Evolutionary conservation across 2,329 filamentous ascomycete species (phyloP), one percentile per base, ranked within the genome.

Genomic region (Aschersonia sp.): DNA sequence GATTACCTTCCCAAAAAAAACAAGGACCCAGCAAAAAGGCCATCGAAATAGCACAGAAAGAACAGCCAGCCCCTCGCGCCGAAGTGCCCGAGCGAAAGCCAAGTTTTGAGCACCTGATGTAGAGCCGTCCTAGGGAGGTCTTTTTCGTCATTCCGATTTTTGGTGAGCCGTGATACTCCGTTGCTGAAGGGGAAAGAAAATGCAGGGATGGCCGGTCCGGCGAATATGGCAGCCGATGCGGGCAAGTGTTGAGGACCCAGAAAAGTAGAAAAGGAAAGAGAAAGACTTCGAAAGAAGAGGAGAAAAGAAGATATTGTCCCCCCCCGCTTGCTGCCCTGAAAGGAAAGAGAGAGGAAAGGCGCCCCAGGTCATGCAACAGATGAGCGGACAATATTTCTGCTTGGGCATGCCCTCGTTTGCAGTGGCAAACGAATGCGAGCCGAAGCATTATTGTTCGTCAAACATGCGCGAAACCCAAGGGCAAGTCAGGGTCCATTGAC

Each of bases 401-500:
- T 20, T 20, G 20, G 20, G 20, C 20, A 20, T 20, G 2, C 20
- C 20, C 20, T 20, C 20, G 20, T 20, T 20, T 20, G 20, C 20
- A 20, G 20, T 20, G 20, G 20, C 20, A 20, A 20, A 20, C 20
- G 20, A 20, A 20, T 20, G 20, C 20, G 20, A 20, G 20, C 20
- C 20, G 20, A 20, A 20, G 20, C 20, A 20, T 20, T 20, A 20
- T 38, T 38, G 35, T 38, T 12, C 35, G 12, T 12, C 35, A 12
- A 12, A 12, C 7, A 12, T 12, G 12, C 35, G 35, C 35, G 35
- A 9, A 7, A 12, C 4, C 35, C 35, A 38, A 12, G 12, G 7
- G 7, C 35, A 4, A 7, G 9, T 64, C 53, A 65, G 52, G 58
- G 62, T 31, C 61, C 60, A 42, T 55, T 61, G 38, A 63, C 58